Conservation (phyloP, 208 protist genomes). For the Jaenimonas drosophilae region DNA sequence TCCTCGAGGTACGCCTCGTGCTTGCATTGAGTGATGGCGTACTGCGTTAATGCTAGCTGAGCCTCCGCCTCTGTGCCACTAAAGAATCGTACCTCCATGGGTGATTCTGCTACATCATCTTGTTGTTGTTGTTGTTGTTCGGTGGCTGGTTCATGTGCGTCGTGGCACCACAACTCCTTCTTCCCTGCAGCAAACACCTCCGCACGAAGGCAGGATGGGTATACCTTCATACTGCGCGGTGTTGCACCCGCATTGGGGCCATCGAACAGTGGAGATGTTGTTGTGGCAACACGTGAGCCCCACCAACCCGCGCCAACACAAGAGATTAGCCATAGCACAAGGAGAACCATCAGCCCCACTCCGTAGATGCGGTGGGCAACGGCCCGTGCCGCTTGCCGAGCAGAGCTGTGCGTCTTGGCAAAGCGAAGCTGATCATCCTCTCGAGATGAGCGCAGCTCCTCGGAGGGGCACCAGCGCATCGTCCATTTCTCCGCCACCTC, state of each 20-base stretch:
- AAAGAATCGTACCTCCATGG: constrained; percentile 1
- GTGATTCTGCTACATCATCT: too few relatives aligned
- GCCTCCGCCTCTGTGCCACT: constrained; percentile 13
- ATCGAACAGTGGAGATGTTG: neutral
- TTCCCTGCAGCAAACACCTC: too few relatives aligned
- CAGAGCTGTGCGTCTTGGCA: neutral
- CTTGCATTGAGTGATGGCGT: constrained; percentile 12
- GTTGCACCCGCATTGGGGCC: neutral
- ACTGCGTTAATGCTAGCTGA: constrained; percentile 5
- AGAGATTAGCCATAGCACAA: neutral
- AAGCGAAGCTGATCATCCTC: neutral
- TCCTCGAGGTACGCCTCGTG: constrained; percentile 13
- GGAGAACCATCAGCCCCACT: neutral
- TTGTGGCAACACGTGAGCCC: neutral
- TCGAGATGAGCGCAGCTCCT: too few relatives aligned
- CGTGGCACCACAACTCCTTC: too few relatives aligned
- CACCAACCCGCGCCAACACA: neutral
- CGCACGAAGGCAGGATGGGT: too few relatives aligned
- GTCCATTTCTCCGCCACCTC: too few relatives aligned
- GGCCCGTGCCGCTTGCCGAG: neutral
- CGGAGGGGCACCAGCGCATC: too few relatives aligned
- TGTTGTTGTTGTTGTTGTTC: too few relatives aligned
- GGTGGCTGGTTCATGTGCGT: too few relatives aligned
- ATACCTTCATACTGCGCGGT: too few relatives aligned
- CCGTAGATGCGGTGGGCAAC: neutral